A percentile compares a stretch with the other conserved stretches of the same genome.
Conservation (phyloP, 208 protist genomes). For the Leishmania turanica region DNA sequence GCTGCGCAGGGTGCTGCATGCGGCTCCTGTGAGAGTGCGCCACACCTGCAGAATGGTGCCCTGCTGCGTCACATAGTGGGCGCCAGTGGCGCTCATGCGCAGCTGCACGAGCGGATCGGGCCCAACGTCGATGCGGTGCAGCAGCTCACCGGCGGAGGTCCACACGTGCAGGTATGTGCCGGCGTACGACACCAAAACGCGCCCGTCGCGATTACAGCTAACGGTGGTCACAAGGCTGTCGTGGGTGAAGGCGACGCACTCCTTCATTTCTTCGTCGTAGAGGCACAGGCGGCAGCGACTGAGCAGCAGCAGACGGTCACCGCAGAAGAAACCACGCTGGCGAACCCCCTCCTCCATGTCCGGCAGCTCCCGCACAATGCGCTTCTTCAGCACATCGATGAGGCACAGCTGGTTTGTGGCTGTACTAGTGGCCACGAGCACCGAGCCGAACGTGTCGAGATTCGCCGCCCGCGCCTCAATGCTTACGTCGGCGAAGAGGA, state of each 20-base stretch:
- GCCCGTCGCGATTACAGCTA: constrained; percentile 60
- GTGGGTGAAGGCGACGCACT: constrained; percentile 48
- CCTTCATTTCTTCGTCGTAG: constrained; percentile 43
- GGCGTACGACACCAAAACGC: constrained; percentile 65
- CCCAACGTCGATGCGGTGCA: constrained; percentile 63
- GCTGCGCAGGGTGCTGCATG: constrained; percentile 38
- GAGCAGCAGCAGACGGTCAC: constrained; percentile 52
- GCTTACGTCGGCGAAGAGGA: constrained; percentile 49
- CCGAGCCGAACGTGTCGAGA: constrained; percentile 57
- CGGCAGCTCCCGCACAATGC: constrained; percentile 53
- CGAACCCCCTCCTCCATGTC: constrained; percentile 37
- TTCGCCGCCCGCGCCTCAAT: constrained; percentile 29
- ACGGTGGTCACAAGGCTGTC: constrained; percentile 53
- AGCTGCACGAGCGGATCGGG: constrained; percentile 60
- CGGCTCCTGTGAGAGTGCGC: constrained; percentile 55
- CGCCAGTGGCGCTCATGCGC: constrained; percentile 59
- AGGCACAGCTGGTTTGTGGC: constrained; percentile 44
- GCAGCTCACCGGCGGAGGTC: constrained; percentile 59
- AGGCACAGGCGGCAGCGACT: constrained; percentile 50
- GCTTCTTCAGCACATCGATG: constrained; percentile 71
- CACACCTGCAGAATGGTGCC: constrained; percentile 58
- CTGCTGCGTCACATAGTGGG: constrained; percentile 60
- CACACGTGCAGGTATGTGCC: constrained; percentile 71
- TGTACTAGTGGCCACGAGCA: constrained; percentile 46
- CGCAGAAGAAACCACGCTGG: constrained; percentile 63